Evolutionary conservation across 192 early-diverging fungal genomes (phyloP), one percentile per base, ranked within the genome.

Genomic region (Coemansia sp.): DNA sequence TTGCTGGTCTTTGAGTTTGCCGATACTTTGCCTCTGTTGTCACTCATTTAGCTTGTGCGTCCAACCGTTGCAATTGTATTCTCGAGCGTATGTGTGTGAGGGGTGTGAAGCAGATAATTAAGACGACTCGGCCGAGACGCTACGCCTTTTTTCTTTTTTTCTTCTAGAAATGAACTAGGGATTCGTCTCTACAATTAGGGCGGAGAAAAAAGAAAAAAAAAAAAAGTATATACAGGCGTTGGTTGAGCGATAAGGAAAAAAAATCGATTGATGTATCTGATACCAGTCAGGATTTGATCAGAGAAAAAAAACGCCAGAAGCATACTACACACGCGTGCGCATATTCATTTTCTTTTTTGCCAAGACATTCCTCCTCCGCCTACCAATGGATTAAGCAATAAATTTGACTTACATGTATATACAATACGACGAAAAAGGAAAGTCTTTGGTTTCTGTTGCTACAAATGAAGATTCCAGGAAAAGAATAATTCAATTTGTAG

Each of bases 1-100:
- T 53, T 53, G 78, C 73, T 75, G 56, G 73, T 75, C 70, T 75
- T 75, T 72, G 70, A 43, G 73, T 75, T 72, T 62, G 69, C 70
- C 70, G 69, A 27, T 60, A 73, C 62, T 39, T 76, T 70, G 70
- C 70, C 62, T 54, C 76, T 67, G 74, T 70, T 74, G 68, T 75
- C 60, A 60, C 60, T 82, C 79, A 82, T 82, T 76, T 75, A 82
- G 79, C 36, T 2, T 53, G 49, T 53, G 27, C 29, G 27, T 53
- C 27, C 25, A 31, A 31, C 25, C 49, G 27, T 53, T n/a, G 32
- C 2, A 35, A 5, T 35, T 35, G 32, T 35, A 35, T 35, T 35
- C 32, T 35, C 32, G 32, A 35, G 32, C 32, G 32, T 35, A 7
- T 35, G 32, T 35, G 32, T 35, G 4, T 35, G 32, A 35, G 32